Base-by-base conservation (phyloP, 2,329 filamentous ascomycete genomes). In the Fusarium phyllophilum region DNA sequence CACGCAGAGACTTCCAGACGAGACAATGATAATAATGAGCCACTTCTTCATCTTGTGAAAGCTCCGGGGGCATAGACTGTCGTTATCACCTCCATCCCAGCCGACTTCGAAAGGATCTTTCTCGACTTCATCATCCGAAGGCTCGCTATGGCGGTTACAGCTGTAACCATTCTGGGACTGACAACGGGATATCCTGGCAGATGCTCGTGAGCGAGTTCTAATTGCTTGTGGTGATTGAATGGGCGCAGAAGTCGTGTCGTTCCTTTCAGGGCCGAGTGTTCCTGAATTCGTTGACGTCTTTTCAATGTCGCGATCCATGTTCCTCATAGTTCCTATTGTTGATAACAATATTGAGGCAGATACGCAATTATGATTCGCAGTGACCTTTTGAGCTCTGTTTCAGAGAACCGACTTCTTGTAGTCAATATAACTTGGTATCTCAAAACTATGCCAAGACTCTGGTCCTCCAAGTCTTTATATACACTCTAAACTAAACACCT, bases 1-100 rank as follows among this genome's bases (percentile, higher is more conserved):
- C 92, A 97, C 95, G 82, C 94, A 96, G 67, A 96, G 86, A 52
- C 93, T 93, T 13, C 92, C 93, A 62, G 88, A 80, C 15, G 91
- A 91, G n/a, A 95, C 87, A 65, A 97, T 92, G 41, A 90, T 75
- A 3, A 95, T 91, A 70, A 97, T 92, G 36, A 90, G 64, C 96
- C 96, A 98, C 79, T 95, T 95, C 70, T 90, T 88, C n/a, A 83
- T 79, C 24, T 82, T 86, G 22, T 82, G 84, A 84, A 94, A 90
- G 80, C 89, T 94, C 66, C 92, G 89, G 1, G 95, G 95, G 76
- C 92, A 93, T 81, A 90, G 80, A 0, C 93, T 91, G 79, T 98
- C 95, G 54, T 85, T 83, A 66, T 94, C 91, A 10, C 87, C 87
- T 20, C 89, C 90, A 44, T 96, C 92, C 89, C 93, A 98, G 12